Evolutionary conservation across 768 basidiomycete genomes (phyloP), one percentile per base, ranked within the genome.

Genomic region (Phanerochaete sordida): DNA sequence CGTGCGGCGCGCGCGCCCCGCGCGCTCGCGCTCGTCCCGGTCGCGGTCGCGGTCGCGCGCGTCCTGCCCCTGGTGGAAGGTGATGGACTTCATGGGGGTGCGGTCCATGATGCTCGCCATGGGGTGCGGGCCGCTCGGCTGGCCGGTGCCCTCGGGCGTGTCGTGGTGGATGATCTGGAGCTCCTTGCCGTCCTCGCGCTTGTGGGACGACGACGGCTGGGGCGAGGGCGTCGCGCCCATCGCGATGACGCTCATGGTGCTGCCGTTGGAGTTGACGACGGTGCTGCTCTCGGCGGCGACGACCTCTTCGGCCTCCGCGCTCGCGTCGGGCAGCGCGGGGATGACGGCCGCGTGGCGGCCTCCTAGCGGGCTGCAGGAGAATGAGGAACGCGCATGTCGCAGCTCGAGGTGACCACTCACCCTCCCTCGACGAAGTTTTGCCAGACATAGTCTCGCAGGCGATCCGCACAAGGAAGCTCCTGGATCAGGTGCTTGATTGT

Each of bases 401-500:
- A 24, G n/a, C 15, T 19, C 23, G 23, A 23, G 11, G 55, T 16
- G 16, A 28, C 60, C 52, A 83, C 88, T 80, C 74, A 90, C 87
- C 90, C 91, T 76, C 91, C 91, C 73, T 94, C 91, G 9, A 84
- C 79, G 69, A 91, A 93, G 61, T 85, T 82, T 70, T 93, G 91
- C 90, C 90, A 91, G 28, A 92, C 90, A 69, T 94, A 94, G 74
- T 91, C 87, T 65, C 83, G 79, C 58, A 93, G 71, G 47, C 82
- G 76, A 70, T 87, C 83, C 15, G 92, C 87, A 59, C 84, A 83
- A 6, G 87, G 84, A 16, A 94, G 78, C 72, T 91, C 88, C 72
- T 94, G 91, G n/a, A 94, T 91, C 37, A 93, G 80, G 68, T 91
- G 89, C 75, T 93, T 93, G 77, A 94, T 92, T 3, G 89, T 88